A percentile compares a stretch with the other conserved stretches of the same genome.
Conservation (phyloP, 139 green algal genomes). For the Coelastrella sp. region DNA sequence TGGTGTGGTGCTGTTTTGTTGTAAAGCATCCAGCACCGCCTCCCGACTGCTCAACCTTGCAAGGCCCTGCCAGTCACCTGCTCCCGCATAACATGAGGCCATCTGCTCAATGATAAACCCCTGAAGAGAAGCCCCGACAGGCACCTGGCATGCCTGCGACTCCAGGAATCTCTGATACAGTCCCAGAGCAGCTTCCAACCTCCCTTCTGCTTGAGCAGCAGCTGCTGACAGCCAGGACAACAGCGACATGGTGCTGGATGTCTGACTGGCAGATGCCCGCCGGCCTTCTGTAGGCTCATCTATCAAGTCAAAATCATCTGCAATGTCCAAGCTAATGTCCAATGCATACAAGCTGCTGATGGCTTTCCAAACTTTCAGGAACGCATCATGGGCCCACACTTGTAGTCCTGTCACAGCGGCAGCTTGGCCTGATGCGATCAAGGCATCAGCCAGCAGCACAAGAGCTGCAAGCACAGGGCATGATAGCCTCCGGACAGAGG, state of each 20-base stretch:
- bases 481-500: constrained; percentile 32
- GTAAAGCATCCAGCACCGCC: too few species aligned
- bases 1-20: too few species aligned
- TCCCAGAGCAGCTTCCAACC: constrained; percentile 55
- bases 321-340: neutral
- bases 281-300: neutral
- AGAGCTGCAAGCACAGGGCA: constrained; percentile 27
- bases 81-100: constrained; percentile 65
- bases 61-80: constrained; percentile 65
- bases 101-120: constrained; percentile 58
- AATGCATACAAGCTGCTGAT: constrained; percentile 44
- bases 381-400: neutral
- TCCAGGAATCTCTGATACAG: constrained; percentile 45
- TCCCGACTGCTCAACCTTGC: neutral
- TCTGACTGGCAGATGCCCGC: neutral
- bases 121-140: constrained; percentile 20
- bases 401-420: neutral
- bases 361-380: constrained; percentile 7
- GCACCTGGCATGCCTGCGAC: neutral
- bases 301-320: neutral
- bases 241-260: constrained; percentile 4
- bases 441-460: constrained; percentile 28
- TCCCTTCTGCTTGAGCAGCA: constrained; percentile 56
- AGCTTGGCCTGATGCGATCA: neutral
- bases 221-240: constrained; percentile 61